These are phyloP conservation scores for Elongisporangium undulatum DNA, from an alignment of 352 stramenopile species.

Conservation along the genomic window DNA sequence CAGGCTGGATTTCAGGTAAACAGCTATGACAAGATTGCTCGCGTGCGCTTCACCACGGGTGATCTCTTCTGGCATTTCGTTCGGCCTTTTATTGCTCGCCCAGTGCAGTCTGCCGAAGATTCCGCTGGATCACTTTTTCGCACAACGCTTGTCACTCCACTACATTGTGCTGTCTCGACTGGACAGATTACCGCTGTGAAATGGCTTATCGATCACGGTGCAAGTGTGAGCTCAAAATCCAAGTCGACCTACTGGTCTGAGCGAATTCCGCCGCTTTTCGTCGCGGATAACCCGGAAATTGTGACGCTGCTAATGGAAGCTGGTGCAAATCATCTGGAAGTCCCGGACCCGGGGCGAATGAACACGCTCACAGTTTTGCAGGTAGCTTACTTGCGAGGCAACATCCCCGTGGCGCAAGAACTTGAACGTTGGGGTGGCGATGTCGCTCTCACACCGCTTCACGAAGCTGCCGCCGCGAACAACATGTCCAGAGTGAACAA, in stretches of 20 bases:
- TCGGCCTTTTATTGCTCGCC: slow-evolving; percentile 54
- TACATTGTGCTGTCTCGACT: slow-evolving; percentile 64
- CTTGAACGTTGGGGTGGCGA: slow-evolving; percentile 71
- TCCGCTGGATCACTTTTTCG: slow-evolving; percentile 56
- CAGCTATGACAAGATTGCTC: slow-evolving; percentile 65
- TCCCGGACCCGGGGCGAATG: slow-evolving; percentile 60
- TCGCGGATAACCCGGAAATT: slow-evolving; percentile 64
- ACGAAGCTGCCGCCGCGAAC: slow-evolving; percentile 53
- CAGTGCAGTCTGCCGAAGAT: slow-evolving; percentile 37
- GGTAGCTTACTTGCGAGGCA: slow-evolving; percentile 59
- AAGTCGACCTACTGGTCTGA: slow-evolving; percentile 65
- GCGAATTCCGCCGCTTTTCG: slow-evolving; percentile 60
- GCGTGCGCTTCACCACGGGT: slow-evolving; percentile 71
- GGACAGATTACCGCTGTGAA: slow-evolving; percentile 48
- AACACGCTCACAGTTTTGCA: slow-evolving; percentile 68
- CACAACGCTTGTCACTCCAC: slow-evolving; percentile 61
- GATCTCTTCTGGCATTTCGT: slow-evolving; percentile 78
- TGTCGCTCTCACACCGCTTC: slow-evolving; percentile 63
- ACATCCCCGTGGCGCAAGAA: slow-evolving; percentile 55
- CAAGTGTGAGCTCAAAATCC: slow-evolving; percentile 54
- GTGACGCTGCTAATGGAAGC: slow-evolving; percentile 50
- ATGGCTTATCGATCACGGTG: slow-evolving; percentile 51
- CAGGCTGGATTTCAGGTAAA: slow-evolving; percentile 56
- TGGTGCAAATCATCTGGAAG: slow-evolving; percentile 64
- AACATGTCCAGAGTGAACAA: slow-evolving; percentile 27